Evolutionary conservation across 148 eudicot species (phyloP).

Genomic region (Camellia sinensis): DNA sequence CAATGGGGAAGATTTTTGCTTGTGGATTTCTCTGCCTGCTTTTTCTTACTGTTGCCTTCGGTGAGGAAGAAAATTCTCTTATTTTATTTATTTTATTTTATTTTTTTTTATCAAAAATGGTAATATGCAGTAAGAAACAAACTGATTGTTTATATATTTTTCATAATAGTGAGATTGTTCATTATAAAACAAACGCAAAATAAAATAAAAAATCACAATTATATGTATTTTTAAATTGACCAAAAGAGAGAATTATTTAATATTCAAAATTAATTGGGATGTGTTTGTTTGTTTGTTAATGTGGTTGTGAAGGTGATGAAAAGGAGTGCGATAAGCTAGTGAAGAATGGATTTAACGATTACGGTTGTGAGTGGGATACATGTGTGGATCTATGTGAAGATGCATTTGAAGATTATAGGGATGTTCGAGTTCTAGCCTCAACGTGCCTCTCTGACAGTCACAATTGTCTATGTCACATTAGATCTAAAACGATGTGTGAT

Average conservation of each 20-base stretch:
- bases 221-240: too few species aligned
- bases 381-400: background rate
- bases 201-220: too few species aligned
- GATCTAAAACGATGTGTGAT: background rate
- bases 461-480: background rate
- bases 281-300: too few species aligned
- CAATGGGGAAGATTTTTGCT: background rate
- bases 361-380: background rate
- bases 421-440: background rate
- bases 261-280: too few species aligned
- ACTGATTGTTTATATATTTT: too few species aligned
- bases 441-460: background rate
- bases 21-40: background rate
- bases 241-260: too few species aligned
- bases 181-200: too few species aligned
- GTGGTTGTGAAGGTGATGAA: background rate
- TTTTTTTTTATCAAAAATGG: too few species aligned
- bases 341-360: background rate
- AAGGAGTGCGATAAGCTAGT: background rate
- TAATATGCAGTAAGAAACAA: too few species aligned
- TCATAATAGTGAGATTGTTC: too few species aligned
- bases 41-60: background rate
- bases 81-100: too few species aligned
- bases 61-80: too few species aligned
- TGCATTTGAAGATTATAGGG: background rate